phyloP scores from a whole-genome alignment of 768 basidiomycete genomes.

The Lyophyllum atratum region DNA sequence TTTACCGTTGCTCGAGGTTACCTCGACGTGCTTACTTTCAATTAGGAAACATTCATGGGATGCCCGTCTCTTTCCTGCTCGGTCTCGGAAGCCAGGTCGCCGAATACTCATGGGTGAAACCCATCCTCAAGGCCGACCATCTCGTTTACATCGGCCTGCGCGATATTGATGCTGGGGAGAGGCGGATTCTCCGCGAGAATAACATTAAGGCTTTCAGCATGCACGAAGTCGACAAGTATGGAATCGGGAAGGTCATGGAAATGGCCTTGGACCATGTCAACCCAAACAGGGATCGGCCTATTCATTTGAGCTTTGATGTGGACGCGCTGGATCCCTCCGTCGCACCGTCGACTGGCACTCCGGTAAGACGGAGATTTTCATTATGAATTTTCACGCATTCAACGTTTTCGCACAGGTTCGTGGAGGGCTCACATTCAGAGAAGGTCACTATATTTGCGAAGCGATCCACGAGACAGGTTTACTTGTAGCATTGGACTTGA shows the following conservation, averaged over 20 bases:
- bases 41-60: slow-evolving; percentile 93
- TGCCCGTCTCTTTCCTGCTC: slow-evolving; percentile 93
- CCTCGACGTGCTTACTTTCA: slow-evolving; percentile 1
- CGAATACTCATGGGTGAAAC: slow-evolving; percentile 57
- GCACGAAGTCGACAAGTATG: slow-evolving; percentile 90
- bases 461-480: slow-evolving; percentile 90
- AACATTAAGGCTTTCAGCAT: slow-evolving; percentile 88
- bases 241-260: slow-evolving; percentile 93
- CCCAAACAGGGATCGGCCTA: slow-evolving; percentile 77
- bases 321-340: slow-evolving; percentile 93
- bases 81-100: slow-evolving; percentile 50
- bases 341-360: slow-evolving; percentile 95
- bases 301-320: slow-evolving; percentile 97
- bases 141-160: slow-evolving; percentile 97
- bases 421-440: slow-evolving; percentile 94
- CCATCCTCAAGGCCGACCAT: slow-evolving; percentile 66
- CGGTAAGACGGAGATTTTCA: slow-evolving; percentile 46
- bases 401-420: slow-evolving; percentile 57
- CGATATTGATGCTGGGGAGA: slow-evolving; percentile 89
- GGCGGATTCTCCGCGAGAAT: slow-evolving; percentile 77
- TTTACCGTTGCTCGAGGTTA: slow-evolving; percentile 10
- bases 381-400: slow-evolving; percentile 4
- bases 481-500: slow-evolving; percentile 89
- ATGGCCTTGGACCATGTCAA: slow-evolving; percentile 97
- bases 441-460: slow-evolving; percentile 98